Evolutionary conservation across 176 grass and related monocot genomes (phyloP), one percentile per base, ranked within the genome.

Genomic region (Dendrocalamus sinicus): DNA sequence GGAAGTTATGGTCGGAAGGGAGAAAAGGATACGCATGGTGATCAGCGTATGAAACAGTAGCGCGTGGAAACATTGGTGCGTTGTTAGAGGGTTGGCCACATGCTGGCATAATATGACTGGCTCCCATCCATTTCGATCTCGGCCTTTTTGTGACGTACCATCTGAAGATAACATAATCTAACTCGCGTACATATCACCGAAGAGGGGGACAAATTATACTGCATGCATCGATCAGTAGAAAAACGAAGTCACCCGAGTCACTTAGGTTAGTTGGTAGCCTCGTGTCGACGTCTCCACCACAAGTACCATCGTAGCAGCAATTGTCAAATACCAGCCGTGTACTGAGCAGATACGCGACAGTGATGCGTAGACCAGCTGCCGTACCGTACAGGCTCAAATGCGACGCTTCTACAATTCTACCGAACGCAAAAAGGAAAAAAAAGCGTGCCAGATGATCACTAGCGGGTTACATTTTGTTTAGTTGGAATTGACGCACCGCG

Each of bases 101-200:
- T 59, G 19, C 39, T 45, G 70, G 7, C 24, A 47, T 43, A 67
- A 32, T 55, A 35, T 26, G 70, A 50, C 40, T 45, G 51, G 45
- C 47, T 82, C 58, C 45, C 67, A n/a, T 75, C 39, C 40, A 23
- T 35, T 1, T 70, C 76, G 12, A 52, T 13, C 63, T 43, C 67
- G 11, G 43, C 53, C 7, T 35, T 13, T 52, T 0, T 44, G 48
- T 35, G 37, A 73, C 45, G 12, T 35, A 54, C 13, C 30, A 40
- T 64, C 46, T 70, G 79, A 78, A 83, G 79, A 90, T 90, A 79
- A 79, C 84, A 52, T 90, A 86, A 67, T 68, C 79, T 86, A 71
- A 20, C 39, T 3, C 19, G 44, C 15, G 14, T 9, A 16, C 41
- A 61, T 77, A 41, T 79, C 89, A 78, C 26, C 0, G 41, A 47